These are phyloP conservation scores for Westerdykella aurantiaca DNA, from an alignment of 2,329 filamentous ascomycete species.

Conservation along the genomic window DNA sequence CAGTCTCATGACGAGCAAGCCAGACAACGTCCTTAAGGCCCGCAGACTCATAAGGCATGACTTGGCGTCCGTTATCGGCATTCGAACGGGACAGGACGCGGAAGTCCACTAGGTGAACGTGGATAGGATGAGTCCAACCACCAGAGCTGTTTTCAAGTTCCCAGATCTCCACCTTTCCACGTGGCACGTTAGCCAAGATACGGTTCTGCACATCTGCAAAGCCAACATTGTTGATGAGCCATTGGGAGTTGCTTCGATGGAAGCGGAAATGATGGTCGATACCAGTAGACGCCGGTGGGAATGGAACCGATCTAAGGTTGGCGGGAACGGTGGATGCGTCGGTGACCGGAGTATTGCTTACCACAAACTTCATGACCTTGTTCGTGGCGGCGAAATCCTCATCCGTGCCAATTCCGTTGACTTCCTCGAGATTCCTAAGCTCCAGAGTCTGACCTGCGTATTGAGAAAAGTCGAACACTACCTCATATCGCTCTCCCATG, in stretches of 20 bases:
- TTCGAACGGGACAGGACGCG: conserved; percentile 46
- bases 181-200: conserved; percentile 29
- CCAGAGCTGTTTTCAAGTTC: conserved; percentile 44
- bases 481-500: conserved; percentile 54
- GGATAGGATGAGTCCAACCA: conserved; percentile 50
- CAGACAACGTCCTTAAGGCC: conserved; percentile 54
- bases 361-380: conserved; percentile 38
- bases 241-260: conserved; percentile 23
- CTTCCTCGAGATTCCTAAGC: conserved; percentile 38
- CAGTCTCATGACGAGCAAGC: conserved; percentile 43
- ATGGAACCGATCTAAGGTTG: conserved; percentile 21
- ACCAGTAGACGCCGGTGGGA: conserved; percentile 16
- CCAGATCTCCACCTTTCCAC: conserved; percentile 34
- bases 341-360: conserved; percentile 32
- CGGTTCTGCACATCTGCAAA: conserved; percentile 29
- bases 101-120: conserved; percentile 56
- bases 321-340: conserved; percentile 21
- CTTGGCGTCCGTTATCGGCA: conserved; percentile 20
- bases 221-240: conserved; percentile 28
- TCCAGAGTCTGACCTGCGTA: conserved; percentile 48
- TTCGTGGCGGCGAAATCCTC: conserved; percentile 46
- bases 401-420: conserved; percentile 38
- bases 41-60: conserved; percentile 44
- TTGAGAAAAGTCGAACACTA: conserved; percentile 51
- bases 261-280: conserved; percentile 31